Base-by-base conservation (phyloP, 345 rosid genomes). In the Anacardium occidentale region DNA sequence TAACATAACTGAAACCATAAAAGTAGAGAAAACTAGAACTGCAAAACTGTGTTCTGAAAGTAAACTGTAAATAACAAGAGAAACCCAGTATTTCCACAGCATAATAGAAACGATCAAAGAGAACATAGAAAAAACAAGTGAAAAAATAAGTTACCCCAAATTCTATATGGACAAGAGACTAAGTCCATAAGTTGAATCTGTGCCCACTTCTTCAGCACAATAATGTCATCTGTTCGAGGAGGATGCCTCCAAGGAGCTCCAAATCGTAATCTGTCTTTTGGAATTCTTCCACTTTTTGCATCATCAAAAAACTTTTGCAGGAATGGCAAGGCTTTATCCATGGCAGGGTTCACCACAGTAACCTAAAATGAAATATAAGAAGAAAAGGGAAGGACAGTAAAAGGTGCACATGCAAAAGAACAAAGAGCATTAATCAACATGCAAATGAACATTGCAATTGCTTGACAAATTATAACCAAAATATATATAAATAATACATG, bases 161-260 rank as follows among this genome's bases (percentile, higher is more conserved):
- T 64, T 91, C 99, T 50, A 92, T 68, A 63, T 79, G 88, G 62
- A 75, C 87, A 48, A 96, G 82, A 75, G 87, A 85, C 78, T 90
- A 94, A 74, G 83, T 93, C 99, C 90, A 96, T 77, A 44, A 93
- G 86, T 78, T 96, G 99, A 81, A 96, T 86, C 85, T 93, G 88
- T 45, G 97, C 97, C 98, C 98, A 91, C 29, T 75, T 85, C 25
- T 74, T 73, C 70, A 66, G 64, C 54, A 50, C 1, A 60, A 73
- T 66, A 44, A 86, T 83, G 75, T 86, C 81, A 55, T 87, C 79
- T 5, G 75, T 74, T 60, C 18, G 74, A 7, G 97, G 93, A 79
- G 96, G 90, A 89, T 96, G 95, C 75, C 97, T 88, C 98, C 98
- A 96, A 67, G 98, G 78, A 78, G 95, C 88, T 78, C 99, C 99